Percentiles rank a stretch among this genome's conserved stretches.
These are phyloP conservation scores for Talinum fruticosum DNA, from an alignment of 148 eudicot species.

Conservation along the genomic window DNA sequence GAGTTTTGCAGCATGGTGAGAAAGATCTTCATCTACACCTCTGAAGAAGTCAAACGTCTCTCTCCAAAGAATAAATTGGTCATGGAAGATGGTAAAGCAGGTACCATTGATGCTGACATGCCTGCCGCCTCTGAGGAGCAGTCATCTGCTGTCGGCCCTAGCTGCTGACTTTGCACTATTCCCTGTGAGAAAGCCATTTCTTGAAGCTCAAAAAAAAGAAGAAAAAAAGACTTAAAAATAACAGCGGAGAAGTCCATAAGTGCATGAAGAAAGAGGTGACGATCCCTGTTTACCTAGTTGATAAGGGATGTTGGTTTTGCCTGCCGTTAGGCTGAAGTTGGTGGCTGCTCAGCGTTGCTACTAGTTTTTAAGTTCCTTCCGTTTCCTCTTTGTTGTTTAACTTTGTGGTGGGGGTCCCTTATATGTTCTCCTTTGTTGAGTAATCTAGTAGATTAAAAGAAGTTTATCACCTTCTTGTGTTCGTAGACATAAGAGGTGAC, in stretches of 20 bases:
- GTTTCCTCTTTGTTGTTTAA: background rate
- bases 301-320: slow-evolving; percentile 2
- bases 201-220: background rate
- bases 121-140: slow-evolving; percentile 57
- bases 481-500: slow-evolving; percentile 5
- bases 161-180: slow-evolving; percentile 24
- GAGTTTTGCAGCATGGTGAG: slow-evolving; percentile 91
- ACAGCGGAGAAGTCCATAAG: background rate
- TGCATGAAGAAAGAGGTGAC: slow-evolving; percentile 10
- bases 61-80: slow-evolving; percentile 64
- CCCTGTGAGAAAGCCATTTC: background rate
- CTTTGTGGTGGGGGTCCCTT: background rate
- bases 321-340: background rate
- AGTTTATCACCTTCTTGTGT: slow-evolving; percentile 11
- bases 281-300: slow-evolving; percentile 4
- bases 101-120: slow-evolving; percentile 33
- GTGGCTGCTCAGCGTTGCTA: background rate
- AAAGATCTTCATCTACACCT: slow-evolving; percentile 73
- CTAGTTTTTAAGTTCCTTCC: slow-evolving; percentile 9
- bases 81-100: slow-evolving; percentile 38
- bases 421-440: background rate
- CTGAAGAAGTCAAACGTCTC: slow-evolving; percentile 80
- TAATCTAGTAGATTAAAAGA: slow-evolving; percentile 10
- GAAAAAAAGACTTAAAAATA: background rate
- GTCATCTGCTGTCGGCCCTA: slow-evolving; percentile 50